Base-by-base conservation (phyloP, 371 early-diverging fungal species). In the Racocetra persica region DNA sequence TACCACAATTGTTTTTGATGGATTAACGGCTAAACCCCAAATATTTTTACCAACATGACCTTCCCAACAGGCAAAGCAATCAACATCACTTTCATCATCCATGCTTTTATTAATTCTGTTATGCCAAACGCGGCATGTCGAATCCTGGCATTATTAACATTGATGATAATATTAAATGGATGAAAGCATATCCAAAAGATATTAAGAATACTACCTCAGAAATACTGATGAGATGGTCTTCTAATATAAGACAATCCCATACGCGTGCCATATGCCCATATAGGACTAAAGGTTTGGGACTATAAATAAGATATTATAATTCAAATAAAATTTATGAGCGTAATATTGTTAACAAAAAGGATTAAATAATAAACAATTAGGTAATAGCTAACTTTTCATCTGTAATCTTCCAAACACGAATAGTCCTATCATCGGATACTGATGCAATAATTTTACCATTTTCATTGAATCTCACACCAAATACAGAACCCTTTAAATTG, bases 401-500 rank as follows among this genome's bases (percentile, higher is more conserved):
- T 11, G 90, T 66, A 45, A 45, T 45, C 11, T 89, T 82, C 97
- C 97, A 96, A 5, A 95, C 79, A 24, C 95, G 91, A 54, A 95
- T 89, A 0, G 96, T 92, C 20, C 96, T 91, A 84, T 96, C 97
- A 76, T 96, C 97, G 1, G 95, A 95, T 1, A 94, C 94, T 18
- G 95, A 93, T 1, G 90, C 86, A 3, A 96, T 38, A 36, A 83
- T 82, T 7, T 73, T 83, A 8, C 92, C 94, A 78, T 92, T 89
- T 1, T 83, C 78, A 80, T 89, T 91, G 80, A 95, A 94, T 41
- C 91, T 83, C n/a, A 96, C 87, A 24, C 92, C 91, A 84, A 96
- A 96, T 1, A 96, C 89, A 10, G 94, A 95, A 45, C 97, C 95
- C 77, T 88, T 79, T 0, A 24, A 28, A 59, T 83, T 24, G 32